Evolutionary conservation across 306 rosid species (phyloP).

Genomic region (Boehmeria nivea): DNA sequence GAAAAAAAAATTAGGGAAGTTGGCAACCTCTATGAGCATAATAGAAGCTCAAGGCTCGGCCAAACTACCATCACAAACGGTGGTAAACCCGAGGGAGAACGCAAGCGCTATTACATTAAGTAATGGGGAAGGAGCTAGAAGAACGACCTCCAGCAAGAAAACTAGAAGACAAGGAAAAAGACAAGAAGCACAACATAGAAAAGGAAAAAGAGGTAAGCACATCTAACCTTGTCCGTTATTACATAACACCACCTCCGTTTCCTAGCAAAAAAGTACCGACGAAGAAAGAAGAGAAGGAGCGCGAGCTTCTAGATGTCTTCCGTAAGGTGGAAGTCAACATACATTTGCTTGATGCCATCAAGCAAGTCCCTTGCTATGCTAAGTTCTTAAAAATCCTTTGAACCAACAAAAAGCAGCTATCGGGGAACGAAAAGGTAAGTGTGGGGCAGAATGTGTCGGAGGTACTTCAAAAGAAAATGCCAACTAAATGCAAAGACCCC

Average conservation of each 20-base stretch:
- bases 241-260: not conserved
- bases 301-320: not conserved
- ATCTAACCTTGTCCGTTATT: no score
- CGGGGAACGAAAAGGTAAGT: not conserved
- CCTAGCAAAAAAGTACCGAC: not conserved
- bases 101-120: no score
- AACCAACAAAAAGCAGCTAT: not conserved
- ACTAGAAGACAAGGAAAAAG: no score
- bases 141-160: no score
- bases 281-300: not conserved
- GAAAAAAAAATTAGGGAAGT: no score
- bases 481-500: not conserved
- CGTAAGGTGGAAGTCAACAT: not conserved
- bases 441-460: not conserved
- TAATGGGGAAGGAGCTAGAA: no score
- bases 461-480: not conserved
- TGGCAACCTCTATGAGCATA: no score
- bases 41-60: no score
- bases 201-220: no score
- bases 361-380: not conserved
- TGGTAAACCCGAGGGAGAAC: no score
- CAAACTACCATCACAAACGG: no score
- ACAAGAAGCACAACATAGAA: no score
- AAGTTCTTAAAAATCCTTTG: not conserved
- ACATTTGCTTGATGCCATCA: not conserved